Conservation (phyloP, 345 rosid species). For the Eucalyptus camaldulensis region DNA sequence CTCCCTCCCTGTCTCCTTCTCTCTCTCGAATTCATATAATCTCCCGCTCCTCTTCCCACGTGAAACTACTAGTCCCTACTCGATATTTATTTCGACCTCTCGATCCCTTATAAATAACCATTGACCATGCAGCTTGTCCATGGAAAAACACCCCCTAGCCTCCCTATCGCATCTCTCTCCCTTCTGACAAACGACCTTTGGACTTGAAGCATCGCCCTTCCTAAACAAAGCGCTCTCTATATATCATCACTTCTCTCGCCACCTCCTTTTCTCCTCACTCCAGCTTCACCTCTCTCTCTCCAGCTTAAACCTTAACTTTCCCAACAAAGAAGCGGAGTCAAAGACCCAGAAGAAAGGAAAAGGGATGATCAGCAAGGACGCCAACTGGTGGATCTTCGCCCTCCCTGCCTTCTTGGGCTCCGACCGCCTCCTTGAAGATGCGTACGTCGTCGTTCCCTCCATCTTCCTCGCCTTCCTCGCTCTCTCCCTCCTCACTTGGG, state of each 20-base stretch:
- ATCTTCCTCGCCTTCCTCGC: constrained; percentile 21
- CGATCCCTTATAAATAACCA: background rate
- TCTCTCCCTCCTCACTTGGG: constrained; percentile 40
- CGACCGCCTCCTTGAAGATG: constrained; percentile 15
- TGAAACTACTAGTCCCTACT: background rate
- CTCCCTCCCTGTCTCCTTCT: background rate
- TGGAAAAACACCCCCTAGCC: background rate
- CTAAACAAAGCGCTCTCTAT: background rate
- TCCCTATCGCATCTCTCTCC: background rate
- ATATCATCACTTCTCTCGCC: background rate
- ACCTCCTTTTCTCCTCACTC: background rate
- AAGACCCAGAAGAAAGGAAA: background rate
- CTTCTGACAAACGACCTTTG: background rate
- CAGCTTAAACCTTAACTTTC: background rate
- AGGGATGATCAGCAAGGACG: constrained; percentile 23
- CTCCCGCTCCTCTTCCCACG: background rate
- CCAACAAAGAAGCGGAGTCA: background rate
- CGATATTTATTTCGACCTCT: background rate
- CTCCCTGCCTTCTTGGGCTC: constrained; percentile 48
- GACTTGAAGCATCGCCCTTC: background rate
- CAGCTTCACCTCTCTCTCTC: background rate
- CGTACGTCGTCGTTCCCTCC: constrained; percentile 10
- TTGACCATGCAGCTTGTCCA: background rate
- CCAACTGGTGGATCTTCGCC: constrained; percentile 47
- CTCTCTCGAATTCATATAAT: background rate